phyloP scores from a whole-genome alignment of 1,139 yeast genomes.

The Candida mesenterica region DNA sequence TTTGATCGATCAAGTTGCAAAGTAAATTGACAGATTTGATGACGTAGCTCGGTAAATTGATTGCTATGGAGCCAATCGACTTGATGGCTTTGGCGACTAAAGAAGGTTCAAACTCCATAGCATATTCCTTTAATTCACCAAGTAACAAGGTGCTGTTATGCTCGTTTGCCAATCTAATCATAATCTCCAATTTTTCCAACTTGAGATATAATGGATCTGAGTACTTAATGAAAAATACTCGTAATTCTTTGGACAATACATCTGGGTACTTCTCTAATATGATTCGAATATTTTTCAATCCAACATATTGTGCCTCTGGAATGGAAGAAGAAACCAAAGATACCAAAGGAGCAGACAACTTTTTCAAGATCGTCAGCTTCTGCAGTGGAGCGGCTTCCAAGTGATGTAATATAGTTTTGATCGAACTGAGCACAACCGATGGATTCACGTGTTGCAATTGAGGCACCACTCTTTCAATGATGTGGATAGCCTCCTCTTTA shows the following conservation, averaged over 20 bases:
- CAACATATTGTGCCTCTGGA: slow-evolving; percentile 95
- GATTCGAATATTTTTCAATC: slow-evolving; percentile 86
- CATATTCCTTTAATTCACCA: slow-evolving; percentile 86
- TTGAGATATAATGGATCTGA: slow-evolving; percentile 93
- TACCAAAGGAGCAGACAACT: slow-evolving; percentile 88
- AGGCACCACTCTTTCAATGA: slow-evolving; percentile 88
- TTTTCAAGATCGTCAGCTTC: slow-evolving; percentile 51
- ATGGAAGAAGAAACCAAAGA: slow-evolving; percentile 80
- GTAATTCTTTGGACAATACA: slow-evolving; percentile 72
- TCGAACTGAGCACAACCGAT: slow-evolving; percentile 85
- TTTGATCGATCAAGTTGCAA: slow-evolving; percentile 70
- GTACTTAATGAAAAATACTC: slow-evolving; percentile 91
- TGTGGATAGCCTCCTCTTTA: slow-evolving; percentile 72
- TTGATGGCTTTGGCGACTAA: slow-evolving; percentile 79
- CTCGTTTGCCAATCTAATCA: slow-evolving; percentile 78
- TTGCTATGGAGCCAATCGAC: slow-evolving; percentile 88
- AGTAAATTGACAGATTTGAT: slow-evolving; percentile 75
- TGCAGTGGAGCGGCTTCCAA: slow-evolving; percentile 48
- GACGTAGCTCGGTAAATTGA: slow-evolving; percentile 62
- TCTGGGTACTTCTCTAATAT: slow-evolving; percentile 86
- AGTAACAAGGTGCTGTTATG: slow-evolving; percentile 67
- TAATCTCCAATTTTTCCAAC: slow-evolving; percentile 86
- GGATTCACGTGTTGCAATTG: slow-evolving; percentile 98
- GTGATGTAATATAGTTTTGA: slow-evolving; percentile 79
- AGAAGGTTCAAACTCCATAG: slow-evolving; percentile 92